Evolutionary conservation across 1,139 yeast genomes (phyloP), one percentile per base, ranked within the genome.

Genomic region (Magnusiomyces ingens): DNA sequence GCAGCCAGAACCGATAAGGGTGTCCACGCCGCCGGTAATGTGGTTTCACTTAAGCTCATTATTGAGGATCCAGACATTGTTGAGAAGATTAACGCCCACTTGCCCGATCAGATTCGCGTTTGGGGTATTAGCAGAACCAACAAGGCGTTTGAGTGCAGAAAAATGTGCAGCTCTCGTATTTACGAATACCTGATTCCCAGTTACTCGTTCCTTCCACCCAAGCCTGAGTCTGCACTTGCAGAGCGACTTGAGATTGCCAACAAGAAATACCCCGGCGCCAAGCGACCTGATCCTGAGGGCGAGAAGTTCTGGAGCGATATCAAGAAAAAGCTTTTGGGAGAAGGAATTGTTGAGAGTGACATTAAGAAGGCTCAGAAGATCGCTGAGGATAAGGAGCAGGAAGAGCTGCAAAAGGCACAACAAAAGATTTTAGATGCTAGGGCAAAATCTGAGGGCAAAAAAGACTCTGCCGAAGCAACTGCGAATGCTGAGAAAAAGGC

Each of bases 1-100:
- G 96, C 98, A 48, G 99, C 99, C 2, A 78, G 99, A 70, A 93
- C 99, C 3, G 99, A 93, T 68, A 94, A 93, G 70, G 99, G 99
- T 58, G 99, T 93, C 15, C 99, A 93, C 70, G 99, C 99, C 26
- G 98, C 98, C 3, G 98, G 99, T 29, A 93, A 93, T 67, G 90
- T 93, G 35, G 81, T 94, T 46, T 86, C 96, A 8, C 75, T 89
- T 63, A 93, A 93, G 67, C 74, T 93, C 75, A 90, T 91, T 63
- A 79, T 91, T 55, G 97, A 91, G 67, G 98, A 91, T 64, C 79
- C 77, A n/a, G 85, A 86, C 53, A 78, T 91, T 52, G 75, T 85
- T 46, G 75, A 76, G 45, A 86, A 82, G 67, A 85, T 94, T 69
- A 93, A 93, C 68, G 70, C 75, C 1, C 68, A 76, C 49, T 75